phyloP scores from a whole-genome alignment of 1,284 basidiomycete genomes.

The Austroboletus novae-zelandiae region DNA sequence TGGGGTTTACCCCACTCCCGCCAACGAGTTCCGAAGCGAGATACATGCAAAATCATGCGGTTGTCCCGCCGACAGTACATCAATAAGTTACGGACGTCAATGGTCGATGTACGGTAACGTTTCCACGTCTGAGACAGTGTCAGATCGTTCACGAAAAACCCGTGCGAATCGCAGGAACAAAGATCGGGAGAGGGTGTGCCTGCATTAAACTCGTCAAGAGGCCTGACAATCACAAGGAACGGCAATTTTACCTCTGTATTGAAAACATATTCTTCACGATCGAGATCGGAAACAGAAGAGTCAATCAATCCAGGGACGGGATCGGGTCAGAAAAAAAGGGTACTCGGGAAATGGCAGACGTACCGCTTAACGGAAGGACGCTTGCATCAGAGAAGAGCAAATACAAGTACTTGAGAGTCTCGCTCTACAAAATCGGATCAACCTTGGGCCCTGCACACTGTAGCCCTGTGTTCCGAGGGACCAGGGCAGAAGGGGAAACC shows the following conservation, averaged over 20 bases:
- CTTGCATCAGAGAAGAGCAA: slow-evolving; percentile 80
- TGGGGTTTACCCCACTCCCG: too few relatives aligned
- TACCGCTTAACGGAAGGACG: slow-evolving; percentile 72
- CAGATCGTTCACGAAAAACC: slow-evolving; percentile 42
- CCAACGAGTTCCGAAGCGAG: too few relatives aligned
- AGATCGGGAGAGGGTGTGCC: slow-evolving; percentile 71
- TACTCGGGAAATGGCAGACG: slow-evolving; percentile 30
- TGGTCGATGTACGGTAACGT: too few relatives aligned
- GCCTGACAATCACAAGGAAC: slow-evolving; percentile 39
- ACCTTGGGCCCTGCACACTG: neutral
- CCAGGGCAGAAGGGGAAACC: slow-evolving; percentile 31
- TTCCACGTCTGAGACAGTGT: neutral
- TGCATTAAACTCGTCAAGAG: slow-evolving; percentile 22
- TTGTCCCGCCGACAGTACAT: too few relatives aligned
- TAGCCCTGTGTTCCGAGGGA: neutral
- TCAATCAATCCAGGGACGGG: neutral
- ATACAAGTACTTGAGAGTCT: slow-evolving; percentile 95
- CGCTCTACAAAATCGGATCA: slow-evolving; percentile 50
- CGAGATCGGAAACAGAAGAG: neutral
- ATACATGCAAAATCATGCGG: too few relatives aligned
- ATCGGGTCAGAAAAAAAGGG: neutral
- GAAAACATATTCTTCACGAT: slow-evolving; percentile 76
- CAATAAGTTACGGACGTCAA: too few relatives aligned
- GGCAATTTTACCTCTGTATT: slow-evolving; percentile 77
- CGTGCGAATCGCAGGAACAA: slow-evolving; percentile 50